phyloP scores from a whole-genome alignment of 306 rosid genomes.

The Carpinus fangiana region DNA sequence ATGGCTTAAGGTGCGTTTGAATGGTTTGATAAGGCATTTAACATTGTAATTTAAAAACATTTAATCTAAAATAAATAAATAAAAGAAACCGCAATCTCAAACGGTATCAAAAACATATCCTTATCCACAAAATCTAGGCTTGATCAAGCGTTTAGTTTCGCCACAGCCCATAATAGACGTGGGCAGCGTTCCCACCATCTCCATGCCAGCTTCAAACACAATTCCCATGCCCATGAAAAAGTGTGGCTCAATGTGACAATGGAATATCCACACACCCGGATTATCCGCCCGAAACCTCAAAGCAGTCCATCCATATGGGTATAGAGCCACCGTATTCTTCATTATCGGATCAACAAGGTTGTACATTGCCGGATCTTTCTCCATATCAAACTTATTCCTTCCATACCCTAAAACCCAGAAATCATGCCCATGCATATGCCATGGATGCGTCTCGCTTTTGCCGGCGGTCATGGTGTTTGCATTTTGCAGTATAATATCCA shows the following conservation, averaged over 20 bases:
- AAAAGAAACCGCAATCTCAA: too few species aligned
- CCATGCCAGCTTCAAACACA: conserved; percentile 14
- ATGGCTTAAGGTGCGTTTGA: too few species aligned
- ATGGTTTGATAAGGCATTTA: too few species aligned
- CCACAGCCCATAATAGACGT: too few species aligned
- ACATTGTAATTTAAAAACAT: too few species aligned
- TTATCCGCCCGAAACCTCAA: conserved; percentile 22
- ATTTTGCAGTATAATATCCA: conserved; percentile 26
- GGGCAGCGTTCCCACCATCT: too few species aligned
- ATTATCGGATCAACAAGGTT: conserved; percentile 16
- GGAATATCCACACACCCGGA: conserved; percentile 27
- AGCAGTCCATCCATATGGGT: conserved; percentile 33
- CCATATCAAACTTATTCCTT: neutral
- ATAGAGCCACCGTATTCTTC: conserved; percentile 23
- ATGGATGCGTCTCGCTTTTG: conserved; percentile 20
- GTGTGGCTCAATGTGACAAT: conserved; percentile 28
- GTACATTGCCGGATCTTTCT: neutral
- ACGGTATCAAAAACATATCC: too few species aligned
- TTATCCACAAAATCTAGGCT: too few species aligned
- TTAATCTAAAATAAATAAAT: too few species aligned
- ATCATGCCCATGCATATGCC: conserved; percentile 28
- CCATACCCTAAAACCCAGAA: conserved; percentile 28
- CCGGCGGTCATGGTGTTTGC: conserved; percentile 2
- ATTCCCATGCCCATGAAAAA: conserved; percentile 23
- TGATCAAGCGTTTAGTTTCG: too few species aligned